Percentiles rank a stretch among this genome's conserved stretches.
Evolutionary conservation across 306 rosid genomes (phyloP).

Genomic region (Vachellia collinsii): DNA sequence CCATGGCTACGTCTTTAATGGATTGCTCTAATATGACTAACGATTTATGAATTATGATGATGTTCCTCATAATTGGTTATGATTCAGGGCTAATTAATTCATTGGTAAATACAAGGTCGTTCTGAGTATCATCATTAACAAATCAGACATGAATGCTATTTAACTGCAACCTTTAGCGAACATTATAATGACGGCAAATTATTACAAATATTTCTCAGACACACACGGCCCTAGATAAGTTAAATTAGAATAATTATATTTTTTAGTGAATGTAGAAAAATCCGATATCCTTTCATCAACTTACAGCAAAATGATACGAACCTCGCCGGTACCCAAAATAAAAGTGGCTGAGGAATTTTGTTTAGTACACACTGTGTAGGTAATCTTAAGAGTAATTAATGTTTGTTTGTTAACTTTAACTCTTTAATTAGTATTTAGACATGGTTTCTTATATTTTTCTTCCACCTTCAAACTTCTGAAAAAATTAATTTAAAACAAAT

Average conservation of each 20-base stretch:
- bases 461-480: no score
- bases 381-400: no score
- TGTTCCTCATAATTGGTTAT: constrained; percentile 42
- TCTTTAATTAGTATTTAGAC: no score
- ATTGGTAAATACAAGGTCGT: neutral
- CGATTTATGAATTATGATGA: constrained; percentile 15
- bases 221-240: neutral
- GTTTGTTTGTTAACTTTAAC: no score
- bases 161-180: constrained; percentile 4
- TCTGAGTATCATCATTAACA: constrained; percentile 28
- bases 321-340: no score
- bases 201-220: neutral
- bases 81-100: constrained; percentile 30
- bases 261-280: no score
- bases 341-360: no score
- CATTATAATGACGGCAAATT: constrained; percentile 7
- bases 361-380: no score
- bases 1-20: neutral
- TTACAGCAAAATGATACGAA: no score
- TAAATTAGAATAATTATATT: neutral
- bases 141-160: constrained; percentile 29
- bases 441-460: no score
- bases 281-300: no score
- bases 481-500: no score
- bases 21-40: constrained; percentile 4